Evolutionary conservation across 176 grass and related monocot species (phyloP).

Genomic region (Bonia amplexicaulis): DNA sequence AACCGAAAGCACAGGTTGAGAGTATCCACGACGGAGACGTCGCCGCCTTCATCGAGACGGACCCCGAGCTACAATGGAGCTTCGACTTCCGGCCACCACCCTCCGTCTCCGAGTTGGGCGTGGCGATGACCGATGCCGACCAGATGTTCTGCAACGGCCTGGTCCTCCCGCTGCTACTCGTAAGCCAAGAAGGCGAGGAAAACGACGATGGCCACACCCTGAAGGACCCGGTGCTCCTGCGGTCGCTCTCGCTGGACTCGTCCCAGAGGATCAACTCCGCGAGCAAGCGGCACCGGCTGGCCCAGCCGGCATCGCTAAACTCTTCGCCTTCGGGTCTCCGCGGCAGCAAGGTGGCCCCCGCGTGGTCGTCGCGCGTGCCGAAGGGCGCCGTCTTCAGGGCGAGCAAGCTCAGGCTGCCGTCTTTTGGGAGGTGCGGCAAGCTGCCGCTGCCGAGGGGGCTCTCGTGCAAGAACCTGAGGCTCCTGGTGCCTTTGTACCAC

Average conservation of each 20-base stretch:
- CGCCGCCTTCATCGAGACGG: background rate
- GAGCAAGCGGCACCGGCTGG: background rate
- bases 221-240: background rate
- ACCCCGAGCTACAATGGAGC: background rate
- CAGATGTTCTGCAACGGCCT: conserved; percentile 49
- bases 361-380: background rate
- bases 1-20: background rate
- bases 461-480: conserved; percentile 16
- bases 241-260: conserved; percentile 20
- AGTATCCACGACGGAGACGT: background rate
- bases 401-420: background rate
- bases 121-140: conserved; percentile 34
- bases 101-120: too few relatives aligned
- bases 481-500: conserved; percentile 25
- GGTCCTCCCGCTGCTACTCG: conserved; percentile 34
- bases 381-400: background rate
- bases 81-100: conserved; percentile 25
- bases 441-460: conserved; percentile 4
- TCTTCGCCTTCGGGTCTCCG: background rate
- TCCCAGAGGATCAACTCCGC: conserved; percentile 21
- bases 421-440: background rate
- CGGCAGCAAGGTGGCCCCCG: background rate
- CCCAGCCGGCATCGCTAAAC: background rate
- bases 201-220: background rate
- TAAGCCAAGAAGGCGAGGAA: background rate